Conservation (phyloP, 352 stramenopile species). For the Achlya hypogyna region DNA sequence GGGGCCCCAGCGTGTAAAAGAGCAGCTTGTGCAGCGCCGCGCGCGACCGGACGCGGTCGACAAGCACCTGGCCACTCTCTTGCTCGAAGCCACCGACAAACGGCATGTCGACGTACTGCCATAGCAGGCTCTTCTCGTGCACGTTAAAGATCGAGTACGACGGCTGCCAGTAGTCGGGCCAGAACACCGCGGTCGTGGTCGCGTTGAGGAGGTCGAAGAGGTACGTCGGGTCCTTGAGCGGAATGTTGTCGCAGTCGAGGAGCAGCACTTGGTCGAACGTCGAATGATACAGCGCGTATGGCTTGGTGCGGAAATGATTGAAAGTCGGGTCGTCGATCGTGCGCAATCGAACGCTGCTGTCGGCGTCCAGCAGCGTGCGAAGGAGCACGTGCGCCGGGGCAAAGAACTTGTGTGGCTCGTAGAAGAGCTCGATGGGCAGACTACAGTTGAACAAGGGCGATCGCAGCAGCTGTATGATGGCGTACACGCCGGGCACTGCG, state of each 20-base stretch:
- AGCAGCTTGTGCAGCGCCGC: conserved; percentile 35
- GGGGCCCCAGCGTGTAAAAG: conserved; percentile 30
- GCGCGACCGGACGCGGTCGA: conserved; percentile 28
- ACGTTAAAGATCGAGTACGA: conserved; percentile 51
- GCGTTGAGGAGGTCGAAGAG: conserved; percentile 31
- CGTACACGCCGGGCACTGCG: conserved; percentile 66
- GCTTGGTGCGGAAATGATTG: not conserved
- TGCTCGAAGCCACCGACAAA: conserved; percentile 44
- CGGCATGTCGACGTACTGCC: conserved; percentile 33
- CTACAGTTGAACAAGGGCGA: conserved; percentile 47
- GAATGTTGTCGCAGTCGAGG: conserved; percentile 45
- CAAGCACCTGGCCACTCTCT: conserved; percentile 40
- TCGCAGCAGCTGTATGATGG: conserved; percentile 68
- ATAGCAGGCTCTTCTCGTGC: conserved; percentile 46
- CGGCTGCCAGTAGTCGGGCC: conserved; percentile 40
- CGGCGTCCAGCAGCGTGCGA: conserved; percentile 47
- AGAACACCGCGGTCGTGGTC: conserved; percentile 30
- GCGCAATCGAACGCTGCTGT: not conserved
- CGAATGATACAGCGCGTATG: conserved; percentile 40
- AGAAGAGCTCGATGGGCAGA: conserved; percentile 77
- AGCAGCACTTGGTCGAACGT: conserved; percentile 36
- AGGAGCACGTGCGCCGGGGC: conserved; percentile 54
- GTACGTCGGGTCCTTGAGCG: conserved; percentile 30
- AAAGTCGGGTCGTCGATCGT: not conserved
- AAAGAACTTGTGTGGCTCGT: conserved; percentile 73